Base-by-base conservation (phyloP, 2,329 filamentous ascomycete species). In the Colletotrichum sp. region DNA sequence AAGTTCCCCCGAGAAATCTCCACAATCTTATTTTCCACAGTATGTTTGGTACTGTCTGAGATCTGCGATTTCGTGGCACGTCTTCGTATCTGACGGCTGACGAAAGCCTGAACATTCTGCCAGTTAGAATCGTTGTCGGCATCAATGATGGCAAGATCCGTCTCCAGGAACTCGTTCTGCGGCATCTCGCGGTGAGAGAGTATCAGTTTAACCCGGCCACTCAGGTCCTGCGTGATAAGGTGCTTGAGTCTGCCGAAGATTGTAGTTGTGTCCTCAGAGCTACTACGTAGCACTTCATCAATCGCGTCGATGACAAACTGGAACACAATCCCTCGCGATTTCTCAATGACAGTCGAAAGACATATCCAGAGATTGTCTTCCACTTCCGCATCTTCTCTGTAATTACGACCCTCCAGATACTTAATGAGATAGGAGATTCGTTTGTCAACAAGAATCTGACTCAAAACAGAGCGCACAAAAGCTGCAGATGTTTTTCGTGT, bases 41-140 rank as follows among this genome's bases (percentile, higher is more conserved):
- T 0, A 44, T 44, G 1, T 44, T 3, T 1, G 16, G 0, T n/a
- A 0, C 8, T 10, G 39, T 0, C 1, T 44, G 36, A 39, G 36
- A 3, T 3, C 7, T 1, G 36, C 5, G 36, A 39, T 39, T 1
- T 39, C 5, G 5, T 0, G 36, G 5, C 0, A 9, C 7, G 36
- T 39, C 3, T 1, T 39, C 0, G 2, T 1, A 39, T 39, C 4
- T 39, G 36, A 5, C 36, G 39, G 39, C 5, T 0, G 18, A 44
- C 9, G 1, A 44, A n/a, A 2, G 1, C 1, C 8, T 2, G 39
- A 0, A 44, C 39, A 1, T 1, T 44, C 3, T n/a, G 39, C 18
- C 39, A 1, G 3, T 44, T 2, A 44, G 3, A 6, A 3, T 12
- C 18, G 18, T 44, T 44, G 9, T 44, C 39, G 18, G 3, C 18